phyloP scores from a whole-genome alignment of 176 grass and related monocot species.

The Musa beccarii region DNA sequence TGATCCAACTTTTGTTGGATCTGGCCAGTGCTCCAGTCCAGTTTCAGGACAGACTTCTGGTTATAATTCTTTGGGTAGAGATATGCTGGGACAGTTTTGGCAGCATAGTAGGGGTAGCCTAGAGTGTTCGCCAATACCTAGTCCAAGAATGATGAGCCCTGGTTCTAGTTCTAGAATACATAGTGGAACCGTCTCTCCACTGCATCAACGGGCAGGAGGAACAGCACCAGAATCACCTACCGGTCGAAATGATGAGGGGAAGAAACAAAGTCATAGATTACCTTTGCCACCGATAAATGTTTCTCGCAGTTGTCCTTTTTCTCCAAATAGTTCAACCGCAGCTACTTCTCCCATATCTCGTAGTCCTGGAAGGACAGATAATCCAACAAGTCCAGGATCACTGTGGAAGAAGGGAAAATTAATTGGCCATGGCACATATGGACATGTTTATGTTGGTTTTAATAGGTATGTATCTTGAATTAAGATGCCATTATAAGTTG shows the following conservation, averaged over 20 bases:
- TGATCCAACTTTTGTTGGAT: too few relatives aligned
- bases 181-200: conserved; percentile 80
- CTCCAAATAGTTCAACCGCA: conserved; percentile 63
- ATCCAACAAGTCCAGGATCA: conserved; percentile 77
- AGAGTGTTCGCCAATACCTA: conserved; percentile 85
- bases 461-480: conserved; percentile 64
- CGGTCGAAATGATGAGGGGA: conserved; percentile 48
- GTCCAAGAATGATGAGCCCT: conserved; percentile 88
- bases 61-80: conserved; percentile 92
- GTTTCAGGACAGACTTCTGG: conserved; percentile 95
- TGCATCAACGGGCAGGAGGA: conserved; percentile 83
- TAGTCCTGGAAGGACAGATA: conserved; percentile 86
- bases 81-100: conserved; percentile 86
- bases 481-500: not conserved
- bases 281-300: conserved; percentile 85
- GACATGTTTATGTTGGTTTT: conserved; percentile 98
- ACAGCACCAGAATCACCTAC: conserved; percentile 80
- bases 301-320: conserved; percentile 50
- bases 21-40: conserved; percentile 77
- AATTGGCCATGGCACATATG: conserved; percentile 84
- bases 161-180: conserved; percentile 94
- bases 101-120: conserved; percentile 80
- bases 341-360: conserved; percentile 51
- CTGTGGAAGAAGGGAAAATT: conserved; percentile 98
- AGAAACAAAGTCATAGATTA: conserved; percentile 81